Percentiles rank a stretch among this genome's conserved stretches.
phyloP scores from a whole-genome alignment of 2,329 filamentous ascomycete species.

The Trichophyton benhamiae region DNA sequence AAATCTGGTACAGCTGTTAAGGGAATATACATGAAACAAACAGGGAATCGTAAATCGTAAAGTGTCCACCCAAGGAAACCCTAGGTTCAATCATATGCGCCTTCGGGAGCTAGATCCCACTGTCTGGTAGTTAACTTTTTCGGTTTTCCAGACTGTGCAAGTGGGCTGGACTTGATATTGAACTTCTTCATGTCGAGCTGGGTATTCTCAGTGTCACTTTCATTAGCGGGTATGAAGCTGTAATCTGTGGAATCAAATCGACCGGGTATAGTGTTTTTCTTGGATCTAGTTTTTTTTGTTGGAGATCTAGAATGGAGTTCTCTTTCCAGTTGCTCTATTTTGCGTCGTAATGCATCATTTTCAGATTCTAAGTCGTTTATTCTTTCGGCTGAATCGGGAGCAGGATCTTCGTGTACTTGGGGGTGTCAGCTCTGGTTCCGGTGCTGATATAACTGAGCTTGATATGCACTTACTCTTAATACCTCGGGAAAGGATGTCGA shows the following conservation, averaged over 20 bases:
- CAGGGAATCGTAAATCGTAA: not conserved
- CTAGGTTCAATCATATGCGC: not conserved
- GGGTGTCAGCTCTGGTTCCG: not conserved
- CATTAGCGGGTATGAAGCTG: constrained; percentile 19
- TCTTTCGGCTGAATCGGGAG: constrained; percentile 42
- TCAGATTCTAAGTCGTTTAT: constrained; percentile 57
- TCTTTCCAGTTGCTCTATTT: constrained; percentile 52
- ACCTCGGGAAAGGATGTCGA: constrained; percentile 56
- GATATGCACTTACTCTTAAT: constrained; percentile 31
- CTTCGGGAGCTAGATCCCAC: constrained; percentile 35
- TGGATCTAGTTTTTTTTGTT: constrained; percentile 37
- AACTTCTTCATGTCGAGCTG: constrained; percentile 24
- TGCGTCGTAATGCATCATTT: constrained; percentile 55
- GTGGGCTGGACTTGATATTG: constrained; percentile 24
- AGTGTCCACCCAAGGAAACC: not conserved
- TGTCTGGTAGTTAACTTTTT: constrained; percentile 37
- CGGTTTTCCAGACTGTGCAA: constrained; percentile 21
- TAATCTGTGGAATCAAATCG: constrained; percentile 18
- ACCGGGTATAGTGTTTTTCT: constrained; percentile 18
- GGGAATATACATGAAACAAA: constrained; percentile 1
- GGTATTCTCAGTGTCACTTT: constrained; percentile 26
- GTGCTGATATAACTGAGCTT: constrained; percentile 5
- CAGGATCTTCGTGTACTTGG: constrained; percentile 37
- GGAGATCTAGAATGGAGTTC: constrained; percentile 54
- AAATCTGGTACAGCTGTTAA: not conserved